Conservation (phyloP, 2,329 filamentous ascomycete species). For the Alternaria novae-zelandiae region DNA sequence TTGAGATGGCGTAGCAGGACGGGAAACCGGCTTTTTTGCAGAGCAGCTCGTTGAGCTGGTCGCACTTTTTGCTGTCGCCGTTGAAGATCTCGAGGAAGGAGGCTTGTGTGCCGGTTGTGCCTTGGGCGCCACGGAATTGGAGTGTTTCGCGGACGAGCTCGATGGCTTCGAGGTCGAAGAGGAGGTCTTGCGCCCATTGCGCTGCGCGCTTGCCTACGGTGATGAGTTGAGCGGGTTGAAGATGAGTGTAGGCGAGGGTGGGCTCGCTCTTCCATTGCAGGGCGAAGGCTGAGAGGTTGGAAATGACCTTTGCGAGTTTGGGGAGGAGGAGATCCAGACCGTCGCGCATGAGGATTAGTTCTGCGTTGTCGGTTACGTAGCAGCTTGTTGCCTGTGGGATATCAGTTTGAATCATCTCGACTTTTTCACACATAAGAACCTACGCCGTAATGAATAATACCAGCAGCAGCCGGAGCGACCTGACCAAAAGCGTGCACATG, state of each 20-base stretch:
- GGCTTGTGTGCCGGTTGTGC: constrained; percentile 61
- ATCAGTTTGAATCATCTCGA: constrained; percentile 59
- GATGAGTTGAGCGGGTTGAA: constrained; percentile 68
- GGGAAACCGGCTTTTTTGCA: constrained; percentile 71
- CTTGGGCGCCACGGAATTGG: constrained; percentile 70
- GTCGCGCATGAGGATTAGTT: constrained; percentile 71
- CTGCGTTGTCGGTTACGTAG: constrained; percentile 37
- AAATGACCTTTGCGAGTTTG: constrained; percentile 80
- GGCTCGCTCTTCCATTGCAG: constrained; percentile 74
- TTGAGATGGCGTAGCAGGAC: constrained; percentile 68
- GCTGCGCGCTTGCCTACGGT: constrained; percentile 72
- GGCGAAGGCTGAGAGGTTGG: constrained; percentile 76
- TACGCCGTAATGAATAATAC: constrained; percentile 78
- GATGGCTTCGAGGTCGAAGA: constrained; percentile 77
- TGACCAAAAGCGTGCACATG: constrained; percentile 75
- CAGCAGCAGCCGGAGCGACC: constrained; percentile 76
- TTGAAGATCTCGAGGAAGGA: constrained; percentile 75
- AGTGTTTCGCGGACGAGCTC: constrained; percentile 72
- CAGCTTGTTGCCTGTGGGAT: constrained; percentile 59
- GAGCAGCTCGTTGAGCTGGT: constrained; percentile 67
- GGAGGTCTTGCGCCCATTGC: constrained; percentile 77
- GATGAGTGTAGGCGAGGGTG: constrained; percentile 78
- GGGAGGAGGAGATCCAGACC: constrained; percentile 77
- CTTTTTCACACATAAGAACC: constrained; percentile 37
- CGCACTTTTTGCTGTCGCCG: constrained; percentile 65